phyloP scores from a whole-genome alignment of 2,329 filamentous ascomycete species.

The Albifimbria verrucaria region DNA sequence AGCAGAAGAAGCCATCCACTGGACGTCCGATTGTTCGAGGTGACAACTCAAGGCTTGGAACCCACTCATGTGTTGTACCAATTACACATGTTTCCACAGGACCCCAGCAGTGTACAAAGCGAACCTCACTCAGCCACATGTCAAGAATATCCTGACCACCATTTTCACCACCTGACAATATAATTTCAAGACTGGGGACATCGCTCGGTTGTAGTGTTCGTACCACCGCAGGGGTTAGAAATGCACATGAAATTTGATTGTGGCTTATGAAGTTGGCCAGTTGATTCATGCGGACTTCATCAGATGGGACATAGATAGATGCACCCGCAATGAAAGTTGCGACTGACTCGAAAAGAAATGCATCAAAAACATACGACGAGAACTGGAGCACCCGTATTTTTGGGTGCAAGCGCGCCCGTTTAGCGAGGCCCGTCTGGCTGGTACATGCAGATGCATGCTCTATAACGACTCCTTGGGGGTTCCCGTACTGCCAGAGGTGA shows the following conservation, averaged over 20 bases:
- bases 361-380: conserved; percentile 18
- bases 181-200: conserved; percentile 8
- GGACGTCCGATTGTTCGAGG: conserved; percentile 7
- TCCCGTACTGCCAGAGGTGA: conserved; percentile 15
- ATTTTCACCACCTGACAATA: conserved; percentile 16
- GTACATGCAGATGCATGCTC: conserved; percentile 11
- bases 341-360: conserved; percentile 15
- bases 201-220: conserved; percentile 12
- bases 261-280: conserved; percentile 12
- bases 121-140: conserved; percentile 11
- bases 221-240: conserved; percentile 19
- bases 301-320: conserved; percentile 19
- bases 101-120: conserved; percentile 17
- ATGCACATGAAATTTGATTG: conserved; percentile 13
- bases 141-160: conserved; percentile 9
- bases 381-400: conserved; percentile 19
- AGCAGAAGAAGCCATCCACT: conserved; percentile 4
- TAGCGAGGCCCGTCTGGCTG: conserved; percentile 5
- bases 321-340: conserved; percentile 10
- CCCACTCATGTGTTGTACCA: conserved; percentile 5
- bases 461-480: conserved; percentile 16
- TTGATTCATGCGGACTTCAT: conserved; percentile 12
- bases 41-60: neutral
- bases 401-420: conserved; percentile 3
- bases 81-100: conserved; percentile 16